Evolutionary conservation across 192 early-diverging fungal species (phyloP).

Genomic region (Podila epicladia): DNA sequence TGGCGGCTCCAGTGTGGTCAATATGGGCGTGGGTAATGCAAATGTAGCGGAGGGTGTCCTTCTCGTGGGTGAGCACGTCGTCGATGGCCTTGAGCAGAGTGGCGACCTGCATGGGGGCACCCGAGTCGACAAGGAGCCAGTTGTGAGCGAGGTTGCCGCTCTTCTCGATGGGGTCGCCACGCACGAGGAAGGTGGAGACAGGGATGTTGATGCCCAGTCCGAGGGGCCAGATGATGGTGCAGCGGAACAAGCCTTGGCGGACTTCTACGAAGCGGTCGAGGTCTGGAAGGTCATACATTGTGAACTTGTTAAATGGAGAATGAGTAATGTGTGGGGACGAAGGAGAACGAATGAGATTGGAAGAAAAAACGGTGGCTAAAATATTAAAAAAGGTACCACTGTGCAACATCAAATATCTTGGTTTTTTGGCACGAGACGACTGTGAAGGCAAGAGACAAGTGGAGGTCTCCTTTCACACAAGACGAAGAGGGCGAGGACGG

Average conservation of each 20-base stretch:
- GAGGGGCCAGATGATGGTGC: conserved; percentile 45
- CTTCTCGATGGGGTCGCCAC: conserved; percentile 11
- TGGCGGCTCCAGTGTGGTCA: conserved; percentile 48
- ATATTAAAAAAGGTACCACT: too few relatives aligned
- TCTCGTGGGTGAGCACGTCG: conserved; percentile 26
- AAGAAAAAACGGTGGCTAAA: too few relatives aligned
- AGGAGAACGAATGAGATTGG: not conserved
- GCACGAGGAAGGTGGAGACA: conserved; percentile 41
- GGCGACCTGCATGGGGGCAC: conserved; percentile 27
- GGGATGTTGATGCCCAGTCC: conserved; percentile 13
- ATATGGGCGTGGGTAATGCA: conserved; percentile 50
- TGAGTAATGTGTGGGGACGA: not conserved
- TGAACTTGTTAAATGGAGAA: not conserved
- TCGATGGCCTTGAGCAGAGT: conserved; percentile 35
- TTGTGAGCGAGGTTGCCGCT: conserved; percentile 17
- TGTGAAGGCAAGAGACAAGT: too few relatives aligned
- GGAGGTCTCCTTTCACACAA: too few relatives aligned
- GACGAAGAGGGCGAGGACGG: too few relatives aligned
- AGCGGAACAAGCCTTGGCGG: conserved; percentile 41
- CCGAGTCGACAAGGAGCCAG: conserved; percentile 47
- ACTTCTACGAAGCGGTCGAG: conserved; percentile 45
- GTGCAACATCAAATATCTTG: too few relatives aligned
- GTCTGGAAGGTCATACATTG: conserved; percentile 49
- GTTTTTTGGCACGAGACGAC: too few relatives aligned
- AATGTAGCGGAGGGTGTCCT: conserved; percentile 44